A percentile compares a stretch with the other conserved stretches of the same genome.
phyloP scores from a whole-genome alignment of 2,329 filamentous ascomycete genomes.

The Fusarium pseudonygamai region DNA sequence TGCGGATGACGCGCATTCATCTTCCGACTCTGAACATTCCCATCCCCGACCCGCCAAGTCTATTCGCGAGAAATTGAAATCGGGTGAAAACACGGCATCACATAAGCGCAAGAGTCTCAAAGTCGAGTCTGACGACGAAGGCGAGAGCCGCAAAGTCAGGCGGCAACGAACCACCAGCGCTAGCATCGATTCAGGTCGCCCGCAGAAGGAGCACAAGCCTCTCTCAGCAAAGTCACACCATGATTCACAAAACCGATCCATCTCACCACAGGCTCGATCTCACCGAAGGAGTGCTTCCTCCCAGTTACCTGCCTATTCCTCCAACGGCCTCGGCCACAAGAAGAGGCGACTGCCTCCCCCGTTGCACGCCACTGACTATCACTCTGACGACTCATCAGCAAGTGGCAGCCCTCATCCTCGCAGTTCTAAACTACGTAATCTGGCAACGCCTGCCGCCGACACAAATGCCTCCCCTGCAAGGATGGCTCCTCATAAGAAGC shows the following conservation, averaged over 20 bases:
- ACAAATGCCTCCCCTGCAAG: constrained; percentile 73
- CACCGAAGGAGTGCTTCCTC: constrained; percentile 74
- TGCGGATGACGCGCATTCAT: constrained; percentile 53
- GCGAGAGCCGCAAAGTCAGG: constrained; percentile 62
- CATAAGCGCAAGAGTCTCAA: constrained; percentile 65
- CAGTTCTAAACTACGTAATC: constrained; percentile 65
- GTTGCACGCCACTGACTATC: constrained; percentile 70
- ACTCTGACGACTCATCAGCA: constrained; percentile 73
- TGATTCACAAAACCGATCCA: constrained; percentile 56
- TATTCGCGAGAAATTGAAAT: constrained; percentile 59
- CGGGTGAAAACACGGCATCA: constrained; percentile 57
- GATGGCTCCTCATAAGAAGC: constrained; percentile 80
- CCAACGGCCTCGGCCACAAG: constrained; percentile 66
- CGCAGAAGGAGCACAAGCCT: constrained; percentile 48
- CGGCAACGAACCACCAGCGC: constrained; percentile 62
- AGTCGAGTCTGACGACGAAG: constrained; percentile 67
- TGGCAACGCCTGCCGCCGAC: constrained; percentile 66
- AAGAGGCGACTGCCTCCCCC: constrained; percentile 70
- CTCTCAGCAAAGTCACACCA: constrained; percentile 45
- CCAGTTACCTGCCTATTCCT: constrained; percentile 65
- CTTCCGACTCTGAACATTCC: constrained; percentile 65
- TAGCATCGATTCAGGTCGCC: constrained; percentile 48
- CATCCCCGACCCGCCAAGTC: constrained; percentile 55
- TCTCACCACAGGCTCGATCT: constrained; percentile 66
- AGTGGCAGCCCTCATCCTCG: constrained; percentile 69